These are phyloP conservation scores for Blastobotrys serpentis DNA, from an alignment of 1,139 yeast species.

Conservation along the genomic window DNA sequence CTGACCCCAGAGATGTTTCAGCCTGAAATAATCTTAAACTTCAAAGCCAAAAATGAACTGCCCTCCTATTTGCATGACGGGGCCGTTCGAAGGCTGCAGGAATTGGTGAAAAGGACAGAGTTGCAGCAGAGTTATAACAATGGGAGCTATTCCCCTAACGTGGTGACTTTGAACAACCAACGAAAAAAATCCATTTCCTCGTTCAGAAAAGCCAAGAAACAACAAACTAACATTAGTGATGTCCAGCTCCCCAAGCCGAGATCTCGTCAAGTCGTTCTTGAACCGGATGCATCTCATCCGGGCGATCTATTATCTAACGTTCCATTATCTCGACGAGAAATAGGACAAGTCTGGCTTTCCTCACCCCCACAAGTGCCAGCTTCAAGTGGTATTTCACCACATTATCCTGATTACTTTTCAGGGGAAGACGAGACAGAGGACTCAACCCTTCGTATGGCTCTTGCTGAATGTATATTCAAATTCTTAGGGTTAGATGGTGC, in stretches of 20 bases:
- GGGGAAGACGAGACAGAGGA: constrained; percentile 80
- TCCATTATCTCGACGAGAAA: constrained; percentile 60
- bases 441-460: constrained; percentile 61
- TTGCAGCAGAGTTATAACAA: neutral
- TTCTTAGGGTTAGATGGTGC: constrained; percentile 64
- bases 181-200: neutral
- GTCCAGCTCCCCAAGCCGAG: constrained; percentile 7
- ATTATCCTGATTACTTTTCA: constrained; percentile 44
- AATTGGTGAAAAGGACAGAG: constrained; percentile 21
- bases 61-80: constrained; percentile 66
- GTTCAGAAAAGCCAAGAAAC: constrained; percentile 8
- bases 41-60: constrained; percentile 47
- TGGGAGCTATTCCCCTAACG: neutral
- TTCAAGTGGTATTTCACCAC: constrained; percentile 14
- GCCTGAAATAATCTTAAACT: constrained; percentile 69
- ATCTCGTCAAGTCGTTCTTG: constrained; percentile 66
- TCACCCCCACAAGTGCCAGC: constrained; percentile 8
- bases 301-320: constrained; percentile 85
- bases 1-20: constrained; percentile 77
- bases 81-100: constrained; percentile 48
- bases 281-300: constrained; percentile 63
- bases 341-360: constrained; percentile 14
- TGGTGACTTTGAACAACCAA: neutral
- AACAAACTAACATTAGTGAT: constrained; percentile 13
- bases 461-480: constrained; percentile 73